Base-by-base conservation (phyloP, 768 basidiomycete species). In the Russula foetens region DNA sequence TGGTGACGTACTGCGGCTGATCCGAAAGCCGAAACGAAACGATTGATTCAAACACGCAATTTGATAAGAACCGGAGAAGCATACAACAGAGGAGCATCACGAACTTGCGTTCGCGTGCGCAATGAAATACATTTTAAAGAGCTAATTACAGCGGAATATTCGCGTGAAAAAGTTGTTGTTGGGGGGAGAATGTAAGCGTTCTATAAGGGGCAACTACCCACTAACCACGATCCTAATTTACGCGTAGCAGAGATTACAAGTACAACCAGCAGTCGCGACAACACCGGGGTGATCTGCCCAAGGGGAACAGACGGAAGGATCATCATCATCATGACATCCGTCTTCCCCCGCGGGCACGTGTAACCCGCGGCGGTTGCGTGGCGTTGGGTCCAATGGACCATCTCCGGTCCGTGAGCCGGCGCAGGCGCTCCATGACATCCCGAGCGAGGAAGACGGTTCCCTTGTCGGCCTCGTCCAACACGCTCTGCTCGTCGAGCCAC, bases 371-470 rank as follows among this genome's bases (percentile, higher is more conserved):
- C 14, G 44, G 45, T n/a, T 26, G 29, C 4, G 53, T 11, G 19
- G 28, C 12, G 24, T n/a, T 26, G 17, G 46, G 14, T 28, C 61
- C 56, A 1, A 62, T 57, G 0, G 56, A 53, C 61, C 46, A 53
- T 19, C 62, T 53, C 31, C 58, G 62, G 59, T 64, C 66, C n/a
- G 66, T 69, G 45, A 72, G 68, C 57, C 65, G 68, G 56, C 70
- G 70, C 8, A 74, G 50, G 38, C 71, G 72, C n/a, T 67, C 67
- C 66, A 73, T 69, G 52, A 73, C 67, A 53, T 71, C 72, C 31
- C 69, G 68, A 24, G 72, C 69, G 54, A 75, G 71, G 61, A 71
- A 75, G 45, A 73, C 74, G 24, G 69, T 71, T 57, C 71, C 73
- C 51, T 70, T 69, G 28, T 75, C 72, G 52, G 68, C 71, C 62